phyloP scores from a whole-genome alignment of 2,329 filamentous ascomycete species.

The Aspergillus calidoustus region DNA sequence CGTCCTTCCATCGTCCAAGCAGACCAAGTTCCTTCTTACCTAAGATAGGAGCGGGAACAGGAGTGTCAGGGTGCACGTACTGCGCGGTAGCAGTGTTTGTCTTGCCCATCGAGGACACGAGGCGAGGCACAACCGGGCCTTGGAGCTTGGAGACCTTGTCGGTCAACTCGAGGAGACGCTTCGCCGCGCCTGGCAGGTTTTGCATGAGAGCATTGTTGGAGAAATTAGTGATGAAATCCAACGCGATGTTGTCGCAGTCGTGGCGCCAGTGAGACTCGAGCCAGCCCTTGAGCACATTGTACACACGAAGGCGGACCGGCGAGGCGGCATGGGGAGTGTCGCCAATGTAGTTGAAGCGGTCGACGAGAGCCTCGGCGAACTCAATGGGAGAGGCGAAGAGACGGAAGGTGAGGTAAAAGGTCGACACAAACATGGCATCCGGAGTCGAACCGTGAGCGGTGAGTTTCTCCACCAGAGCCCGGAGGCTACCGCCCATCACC shows the following conservation, averaged over 20 bases:
- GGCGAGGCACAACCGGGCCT: conserved; percentile 76
- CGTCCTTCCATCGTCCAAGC: conserved; percentile 74
- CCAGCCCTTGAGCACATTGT: conserved; percentile 97
- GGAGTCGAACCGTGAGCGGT: conserved; percentile 93
- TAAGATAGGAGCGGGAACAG: conserved; percentile 70
- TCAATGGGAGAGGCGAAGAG: conserved; percentile 83
- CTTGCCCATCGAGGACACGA: conserved; percentile 87
- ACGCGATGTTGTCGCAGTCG: conserved; percentile 75
- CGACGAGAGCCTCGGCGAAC: conserved; percentile 80
- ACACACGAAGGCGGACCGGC: conserved; percentile 86
- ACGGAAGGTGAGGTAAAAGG: conserved; percentile 95
- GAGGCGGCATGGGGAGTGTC: conserved; percentile 74
- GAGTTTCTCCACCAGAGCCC: conserved; percentile 89
- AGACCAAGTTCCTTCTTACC: conserved; percentile 76
- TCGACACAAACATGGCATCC: conserved; percentile 87
- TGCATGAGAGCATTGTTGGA: conserved; percentile 72
- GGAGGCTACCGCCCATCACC: conserved; percentile 87
- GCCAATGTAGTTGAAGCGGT: conserved; percentile 89
- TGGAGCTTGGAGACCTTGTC: conserved; percentile 76
- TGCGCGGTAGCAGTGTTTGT: conserved; percentile 75
- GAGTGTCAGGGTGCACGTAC: conserved; percentile 72
- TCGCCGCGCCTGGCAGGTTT: conserved; percentile 75
- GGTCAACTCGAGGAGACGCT: conserved; percentile 77
- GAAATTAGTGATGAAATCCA: conserved; percentile 78
- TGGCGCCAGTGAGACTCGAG: conserved; percentile 93